A percentile compares a stretch with the other conserved stretches of the same genome.
Conservation (phyloP, 768 basidiomycete species). For the Mycena metata region DNA sequence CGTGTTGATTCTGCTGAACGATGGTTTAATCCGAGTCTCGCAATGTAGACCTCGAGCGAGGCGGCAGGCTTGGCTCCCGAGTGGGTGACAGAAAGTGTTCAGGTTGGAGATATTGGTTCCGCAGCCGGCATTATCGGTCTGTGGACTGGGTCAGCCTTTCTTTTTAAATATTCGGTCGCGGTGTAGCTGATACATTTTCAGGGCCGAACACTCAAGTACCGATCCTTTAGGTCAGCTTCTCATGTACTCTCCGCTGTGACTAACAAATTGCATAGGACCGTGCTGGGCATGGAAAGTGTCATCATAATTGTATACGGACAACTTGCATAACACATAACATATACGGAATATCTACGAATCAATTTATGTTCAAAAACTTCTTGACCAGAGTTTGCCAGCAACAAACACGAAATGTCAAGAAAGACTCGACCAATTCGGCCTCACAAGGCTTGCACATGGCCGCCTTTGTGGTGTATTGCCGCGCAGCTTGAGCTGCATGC, state of each 20-base stretch:
- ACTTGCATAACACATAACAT: no score
- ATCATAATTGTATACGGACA: not conserved
- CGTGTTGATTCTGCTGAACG: not conserved
- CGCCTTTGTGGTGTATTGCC: not conserved
- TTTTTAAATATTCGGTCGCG: not conserved
- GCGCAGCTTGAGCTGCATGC: not conserved
- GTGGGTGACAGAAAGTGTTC: slow-evolving; percentile 70
- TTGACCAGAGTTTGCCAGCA: slow-evolving; percentile 1
- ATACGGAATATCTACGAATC: not conserved
- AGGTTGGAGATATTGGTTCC: slow-evolving; percentile 69
- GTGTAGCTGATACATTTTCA: not conserved
- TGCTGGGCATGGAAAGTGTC: slow-evolving; percentile 39
- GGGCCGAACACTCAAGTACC: slow-evolving; percentile 34
- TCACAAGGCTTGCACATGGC: slow-evolving; percentile 1
- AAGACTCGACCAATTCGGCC: not conserved
- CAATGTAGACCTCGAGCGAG: slow-evolving; percentile 48
- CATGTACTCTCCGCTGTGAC: not conserved
- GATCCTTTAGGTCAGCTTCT: slow-evolving; percentile 30
- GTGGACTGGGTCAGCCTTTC: slow-evolving; percentile 31
- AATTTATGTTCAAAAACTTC: not conserved
- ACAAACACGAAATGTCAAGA: not conserved
- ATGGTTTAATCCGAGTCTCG: no score
- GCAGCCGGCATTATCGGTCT: slow-evolving; percentile 63
- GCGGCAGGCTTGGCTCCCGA: slow-evolving; percentile 51
- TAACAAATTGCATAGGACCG: slow-evolving; percentile 24